Evolutionary conservation across 257 asterid species (phyloP), one percentile per base, ranked within the genome.

Genomic region (Ajuga chamaepitys): DNA sequence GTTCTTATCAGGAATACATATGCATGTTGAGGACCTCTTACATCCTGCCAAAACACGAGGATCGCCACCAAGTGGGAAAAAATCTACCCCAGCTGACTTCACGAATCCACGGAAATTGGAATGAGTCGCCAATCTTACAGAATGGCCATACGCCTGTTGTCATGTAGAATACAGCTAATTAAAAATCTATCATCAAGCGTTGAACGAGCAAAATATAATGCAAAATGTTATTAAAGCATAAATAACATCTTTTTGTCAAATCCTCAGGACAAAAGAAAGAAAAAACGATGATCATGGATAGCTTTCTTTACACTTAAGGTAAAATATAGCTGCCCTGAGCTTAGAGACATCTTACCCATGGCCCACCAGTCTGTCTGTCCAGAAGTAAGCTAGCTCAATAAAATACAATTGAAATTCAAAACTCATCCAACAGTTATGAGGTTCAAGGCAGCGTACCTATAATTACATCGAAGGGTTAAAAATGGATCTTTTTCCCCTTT

Each of bases 11-110:
- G 44, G 69, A 65, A 67, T 50, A 34, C 35, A 82, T 48, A 68
- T 58, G 62, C 38, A 75, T 53, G 76, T 73, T 51, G 67, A 86
- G 77, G 76, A 77, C 77, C 84, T 73, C 99, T 94, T 90, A 94
- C 99, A 94, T 88, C 95, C 99, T 67, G 99, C 89, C 87, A 94
- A 82, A 67, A 94, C 80, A 70, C 95, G 91, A 73, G 99, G 97
- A 72, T 94, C 99, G 8, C 99, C 99, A 14, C 99, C 99, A 60
- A 94, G 82, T 4, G 99, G 96, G 73, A 78, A 90, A 74, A 90
- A 94, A 55, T 86, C 95, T 16, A 94, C 82, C 58, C 95, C 96
- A 53, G 90, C 95, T 17, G 95, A 83, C 83, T 86, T 88, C 57
- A 94, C 96, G 74, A 94, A 94, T 70, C 82, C 81, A 40, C 75